Evolutionary conservation across 179 eudicot genomes (phyloP).

Genomic region (Amaranthus tricolor): DNA sequence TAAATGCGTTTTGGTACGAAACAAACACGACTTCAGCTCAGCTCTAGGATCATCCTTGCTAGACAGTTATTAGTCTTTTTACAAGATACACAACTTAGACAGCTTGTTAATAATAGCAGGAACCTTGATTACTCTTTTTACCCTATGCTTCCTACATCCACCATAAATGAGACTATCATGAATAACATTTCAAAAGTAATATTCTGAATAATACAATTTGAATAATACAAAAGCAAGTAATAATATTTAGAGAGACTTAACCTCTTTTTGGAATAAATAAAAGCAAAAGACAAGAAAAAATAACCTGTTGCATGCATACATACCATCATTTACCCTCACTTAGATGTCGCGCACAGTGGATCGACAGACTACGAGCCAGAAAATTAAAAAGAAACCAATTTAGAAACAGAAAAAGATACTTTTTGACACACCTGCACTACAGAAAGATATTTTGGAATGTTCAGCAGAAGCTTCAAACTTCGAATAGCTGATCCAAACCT

Average conservation of each 20-base stretch:
- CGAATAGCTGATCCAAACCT: too few relatives aligned
- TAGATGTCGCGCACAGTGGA: too few relatives aligned
- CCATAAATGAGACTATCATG: constrained; percentile 2
- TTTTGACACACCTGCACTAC: too few relatives aligned
- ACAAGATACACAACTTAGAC: neutral
- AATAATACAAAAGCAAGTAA: neutral
- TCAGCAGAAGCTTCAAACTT: too few relatives aligned
- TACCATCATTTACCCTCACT: too few relatives aligned
- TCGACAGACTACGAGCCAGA: too few relatives aligned
- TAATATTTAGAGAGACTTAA: constrained; percentile 21
- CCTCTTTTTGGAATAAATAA: constrained; percentile 81
- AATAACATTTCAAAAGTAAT: neutral
- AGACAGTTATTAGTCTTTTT: neutral
- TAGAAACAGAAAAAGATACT: too few relatives aligned
- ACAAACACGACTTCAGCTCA: neutral
- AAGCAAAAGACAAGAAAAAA: too few relatives aligned
- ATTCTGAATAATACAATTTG: neutral
- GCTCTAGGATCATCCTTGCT: neutral
- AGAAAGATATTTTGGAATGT: too few relatives aligned
- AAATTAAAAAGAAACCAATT: too few relatives aligned
- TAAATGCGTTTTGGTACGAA: neutral
- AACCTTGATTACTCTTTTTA: constrained; percentile 86
- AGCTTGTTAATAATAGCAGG: constrained; percentile 76
- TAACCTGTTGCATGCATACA: too few relatives aligned
- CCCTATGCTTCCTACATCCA: constrained; percentile 68